Evolutionary conservation across 2,329 filamentous ascomycete genomes (phyloP).

Genomic region (Fusarium bactridioides): DNA sequence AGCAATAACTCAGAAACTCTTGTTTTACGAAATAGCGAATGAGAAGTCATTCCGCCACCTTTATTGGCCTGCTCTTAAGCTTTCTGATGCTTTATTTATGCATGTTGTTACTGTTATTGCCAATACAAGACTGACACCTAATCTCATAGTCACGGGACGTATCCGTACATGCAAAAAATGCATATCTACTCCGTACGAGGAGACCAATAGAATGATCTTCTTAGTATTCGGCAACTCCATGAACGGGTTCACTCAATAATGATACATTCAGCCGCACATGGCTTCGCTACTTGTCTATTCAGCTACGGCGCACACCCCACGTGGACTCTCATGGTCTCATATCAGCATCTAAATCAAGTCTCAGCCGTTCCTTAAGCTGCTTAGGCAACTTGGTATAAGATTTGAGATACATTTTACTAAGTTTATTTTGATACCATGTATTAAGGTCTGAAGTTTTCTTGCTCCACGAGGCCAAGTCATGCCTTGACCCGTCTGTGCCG

Average conservation of each 20-base stretch:
- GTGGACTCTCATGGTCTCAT: not conserved
- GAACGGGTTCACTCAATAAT: not conserved
- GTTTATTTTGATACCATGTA: too few species aligned
- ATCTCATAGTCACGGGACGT: not conserved
- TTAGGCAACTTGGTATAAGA: too few species aligned
- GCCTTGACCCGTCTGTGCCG: not conserved
- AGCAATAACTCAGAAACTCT: not conserved
- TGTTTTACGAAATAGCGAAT: conserved; percentile 3
- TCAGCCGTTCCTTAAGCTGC: not conserved
- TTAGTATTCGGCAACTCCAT: not conserved
- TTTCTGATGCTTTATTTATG: not conserved
- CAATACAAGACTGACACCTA: not conserved
- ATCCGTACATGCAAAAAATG: not conserved
- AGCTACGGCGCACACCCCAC: not conserved
- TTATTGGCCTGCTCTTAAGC: not conserved
- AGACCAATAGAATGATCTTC: not conserved
- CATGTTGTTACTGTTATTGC: not conserved
- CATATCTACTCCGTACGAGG: not conserved
- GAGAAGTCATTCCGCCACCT: not conserved
- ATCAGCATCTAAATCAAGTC: not conserved
- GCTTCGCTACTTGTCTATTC: not conserved
- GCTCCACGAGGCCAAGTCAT: not conserved
- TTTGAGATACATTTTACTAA: too few species aligned
- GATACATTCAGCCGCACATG: not conserved
- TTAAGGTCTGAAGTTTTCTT: too few species aligned